A percentile compares a stretch with the other conserved stretches of the same genome.
phyloP scores from a whole-genome alignment of 2,329 filamentous ascomycete genomes.

The Cladosporium phlei region DNA sequence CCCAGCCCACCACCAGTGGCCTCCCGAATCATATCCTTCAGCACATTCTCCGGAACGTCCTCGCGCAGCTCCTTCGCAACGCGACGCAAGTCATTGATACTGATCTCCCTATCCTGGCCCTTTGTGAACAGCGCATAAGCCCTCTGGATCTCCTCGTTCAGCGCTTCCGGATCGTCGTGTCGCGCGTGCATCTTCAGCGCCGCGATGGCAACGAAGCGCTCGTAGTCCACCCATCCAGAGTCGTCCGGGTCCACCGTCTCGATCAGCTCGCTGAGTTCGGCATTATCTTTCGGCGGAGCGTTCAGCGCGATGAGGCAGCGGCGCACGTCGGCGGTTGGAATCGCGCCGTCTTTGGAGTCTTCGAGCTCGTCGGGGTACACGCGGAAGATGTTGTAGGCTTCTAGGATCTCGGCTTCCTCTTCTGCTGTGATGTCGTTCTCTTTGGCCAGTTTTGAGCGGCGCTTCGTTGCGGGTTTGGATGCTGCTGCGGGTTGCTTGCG shows the following conservation, averaged over 20 bases:
- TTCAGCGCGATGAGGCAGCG: constrained; percentile 64
- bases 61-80: constrained; percentile 80
- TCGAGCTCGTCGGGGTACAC: constrained; percentile 40
- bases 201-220: constrained; percentile 79
- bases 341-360: constrained; percentile 58
- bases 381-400: constrained; percentile 79
- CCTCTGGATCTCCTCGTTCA: constrained; percentile 68
- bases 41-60: constrained; percentile 72
- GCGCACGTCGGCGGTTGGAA: constrained; percentile 42
- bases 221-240: constrained; percentile 72
- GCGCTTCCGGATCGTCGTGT: constrained; percentile 43
- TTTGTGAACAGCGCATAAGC: constrained; percentile 78
- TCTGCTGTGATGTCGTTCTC: constrained; percentile 80
- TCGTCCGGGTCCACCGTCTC: constrained; percentile 77
- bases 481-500: constrained; percentile 27
- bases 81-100: constrained; percentile 68
- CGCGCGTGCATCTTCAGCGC: constrained; percentile 72
- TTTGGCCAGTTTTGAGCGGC: constrained; percentile 83
- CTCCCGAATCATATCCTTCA: constrained; percentile 92
- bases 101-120: constrained; percentile 61
- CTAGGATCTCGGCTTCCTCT: constrained; percentile 84
- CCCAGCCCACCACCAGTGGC: constrained; percentile 76
- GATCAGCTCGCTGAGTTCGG: constrained; percentile 71
- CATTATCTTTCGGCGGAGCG: constrained; percentile 58
- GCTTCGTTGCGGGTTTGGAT: constrained; percentile 41